Base-by-base conservation (phyloP, 1,284 basidiomycete species). In the Ganoderma lingzhi region DNA sequence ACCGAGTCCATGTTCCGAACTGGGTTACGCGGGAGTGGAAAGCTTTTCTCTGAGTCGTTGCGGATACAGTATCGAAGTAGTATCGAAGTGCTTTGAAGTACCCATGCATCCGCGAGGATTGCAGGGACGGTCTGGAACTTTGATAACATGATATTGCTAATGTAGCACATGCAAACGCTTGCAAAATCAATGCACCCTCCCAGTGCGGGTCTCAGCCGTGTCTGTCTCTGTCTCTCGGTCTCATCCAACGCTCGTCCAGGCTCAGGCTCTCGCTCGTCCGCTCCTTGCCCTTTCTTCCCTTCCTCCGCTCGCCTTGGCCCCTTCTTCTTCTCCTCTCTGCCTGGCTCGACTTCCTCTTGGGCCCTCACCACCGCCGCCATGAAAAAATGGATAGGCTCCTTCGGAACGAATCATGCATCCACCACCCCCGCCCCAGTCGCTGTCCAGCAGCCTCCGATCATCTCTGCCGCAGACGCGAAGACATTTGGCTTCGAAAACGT, bases 401-500 rank as follows among this genome's bases (percentile, higher is more conserved):
- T 77, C 68, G 76, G 74, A 64, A 65, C 70, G 37, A 71, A 63
- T 37, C 72, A 73, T 65, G 30, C 70, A 17, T 19, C 75, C 60
- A 55, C 71, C 64, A 45, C 71, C 60, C 65, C 71, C 61, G 67
- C 66, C 55, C 64, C 71, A 65, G 71, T 71, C 74, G 73, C 71
- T 69, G 65, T 71, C 55, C 68, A 70, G 28, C 72, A 69, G 48
- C 69, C 73, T 23, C 76, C 75, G 65, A 74, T 76, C 59, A 66
- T 84, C 71, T 82, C 84, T 61, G 83, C 87, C 32, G 88, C 92
- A 69, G 92, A 93, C 80, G 86, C 87, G 70, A 94, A 94, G 84
- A 90, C 89, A 78, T 97, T 96, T 86, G 96, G 96, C 28, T 85
- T 97, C 64, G 96, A 97, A 86, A 98, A 98, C 82, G 96, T 96